Evolutionary conservation across 306 rosid species (phyloP), one percentile per base, ranked within the genome.

Genomic region (Prunus armeniaca): DNA sequence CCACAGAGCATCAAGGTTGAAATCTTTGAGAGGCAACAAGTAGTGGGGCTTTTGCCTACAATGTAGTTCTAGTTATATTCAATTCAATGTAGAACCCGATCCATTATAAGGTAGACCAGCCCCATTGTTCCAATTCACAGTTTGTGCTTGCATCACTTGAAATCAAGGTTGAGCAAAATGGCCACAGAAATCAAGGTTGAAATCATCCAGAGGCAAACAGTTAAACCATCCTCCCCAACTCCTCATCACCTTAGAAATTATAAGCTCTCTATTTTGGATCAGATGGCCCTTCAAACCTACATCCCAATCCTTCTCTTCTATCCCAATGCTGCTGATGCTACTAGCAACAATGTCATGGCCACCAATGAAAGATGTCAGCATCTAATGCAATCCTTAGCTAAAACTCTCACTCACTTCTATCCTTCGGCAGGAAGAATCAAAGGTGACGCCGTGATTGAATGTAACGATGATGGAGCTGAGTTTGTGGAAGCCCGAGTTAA

Each of bases 381-480:
- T n/a, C 86, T 91, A 0, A 84, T 79, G 56, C 32, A 79, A 45
- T 89, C 92, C 0, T 41, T 89, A 20, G 74, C 92, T 1, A 32
- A 87, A 46, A 78, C 88, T 47, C 74, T 91, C 25, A 76, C 87
- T 49, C 77, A 22, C 0, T 81, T 82, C 71, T 87, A 82, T 75
- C 89, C 91, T 1, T 75, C 83, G 0, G 88, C 91, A 19, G 92
- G 93, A 22, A 77, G 66, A n/a, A 30, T 82, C 13, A 83, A 64
- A 82, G 81, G 77, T n/a, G 81, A 76, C 6, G 0, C 43, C 0
- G 14, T 47, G 73, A 78, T 87, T 55, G 78, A 85, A 9, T 86
- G 91, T 50, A 77, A 84, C 24, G 90, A 86, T 73, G 81, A 82
- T 19, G 87, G 90, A 19, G 85, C 77, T 10, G 57, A 66, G 2